Base-by-base conservation (phyloP, 1,284 basidiomycete species). In the Cystobasidiaceae sp. region DNA sequence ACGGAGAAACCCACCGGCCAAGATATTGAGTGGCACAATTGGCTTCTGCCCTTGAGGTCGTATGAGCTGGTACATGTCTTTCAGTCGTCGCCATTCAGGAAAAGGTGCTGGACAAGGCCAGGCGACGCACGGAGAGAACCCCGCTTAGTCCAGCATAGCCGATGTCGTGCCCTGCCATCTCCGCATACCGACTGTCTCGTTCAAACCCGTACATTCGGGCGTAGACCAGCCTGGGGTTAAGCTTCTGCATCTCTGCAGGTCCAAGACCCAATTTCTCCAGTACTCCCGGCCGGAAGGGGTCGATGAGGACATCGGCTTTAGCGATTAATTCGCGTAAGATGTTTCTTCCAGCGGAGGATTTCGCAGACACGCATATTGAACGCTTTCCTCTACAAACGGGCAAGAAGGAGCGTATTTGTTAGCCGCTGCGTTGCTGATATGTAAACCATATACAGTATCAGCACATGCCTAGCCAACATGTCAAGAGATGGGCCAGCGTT, bases 91-190 rank as follows among this genome's bases (percentile, higher is more conserved):
- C 11, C 32, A 17, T 23, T 44, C 17, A 23, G 6, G 43, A 17
- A 21, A 27, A 8, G 61, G 46, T 4, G 4, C 48, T 33, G 28
- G 50, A 27, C 39, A 46, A 37, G 44, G 45, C 15, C 28, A 13
- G 19, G 19, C 41, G 0, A 74, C 83, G 68, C 71, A 86, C 87
- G n/a, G 85, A 85, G 9, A 90, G 79, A 4, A 87, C 81, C 0
- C 89, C 89, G 67, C 86, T 88, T 28, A 89, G 79, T 8, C 89
- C 89, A n/a, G 90, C 80, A 74, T 90, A 92, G 74, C 90, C 91
- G 70, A 91, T 83, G 73, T 92, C 89, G 73, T 91, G 89, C 23
- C 76, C 77, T 0, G 77, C 77, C 75, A 76, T 76, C 51, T 74
- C 59, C 46, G 66, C 39, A 46, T 70, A 74, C 2, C 65, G 66